Base-by-base conservation (phyloP, 495 filamentous ascomycete genomes). In the Articulospora tetracladia region DNA sequence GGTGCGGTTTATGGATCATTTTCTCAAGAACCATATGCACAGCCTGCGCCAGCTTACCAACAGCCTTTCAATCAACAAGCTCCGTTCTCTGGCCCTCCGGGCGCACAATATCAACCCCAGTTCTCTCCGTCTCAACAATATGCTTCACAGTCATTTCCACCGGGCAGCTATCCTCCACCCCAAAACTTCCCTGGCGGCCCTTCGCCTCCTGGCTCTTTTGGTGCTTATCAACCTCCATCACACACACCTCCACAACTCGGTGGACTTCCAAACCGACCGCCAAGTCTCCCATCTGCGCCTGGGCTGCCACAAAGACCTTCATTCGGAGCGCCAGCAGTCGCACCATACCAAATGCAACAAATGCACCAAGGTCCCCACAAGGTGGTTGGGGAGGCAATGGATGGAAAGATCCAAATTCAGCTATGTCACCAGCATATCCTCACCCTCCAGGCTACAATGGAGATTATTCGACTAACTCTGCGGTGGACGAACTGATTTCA, bases 301-400 rank as follows among this genome's bases (percentile, higher is more conserved):
- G 83, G 83, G 54, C 76, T 90, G 20, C 86, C 87, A 1, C 84
- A 88, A 65, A 76, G 86, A 52, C 87, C 87, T 12, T 68, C 77
- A 0, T 82, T 87, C 61, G 79, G 76, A 56, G 80, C 80, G 1
- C 74, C 74, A 54, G 72, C 73, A 46, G 75, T 84, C 46, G 83
- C 83, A 62, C 72, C 78, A 10, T 79, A 77, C 58, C 83, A 85
- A 57, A 79, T 87, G 77, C 82, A 84, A 58, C 80, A 83, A 67
- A 78, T 87, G 76, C 86, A 89, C 67, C 78, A 82, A 75, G 84
- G 84, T 28, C 55, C 49, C 53, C 56, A 12, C 67, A 66, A 36
- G 51, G 58, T 41, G 55, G 54, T n/a, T 69, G 68, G 68, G 50
- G 25, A 41, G 58, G 58, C 25, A 69, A 69, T 59, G 68, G 62